Base-by-base conservation (phyloP, 1,284 basidiomycete species). In the Cerrena zonata region DNA sequence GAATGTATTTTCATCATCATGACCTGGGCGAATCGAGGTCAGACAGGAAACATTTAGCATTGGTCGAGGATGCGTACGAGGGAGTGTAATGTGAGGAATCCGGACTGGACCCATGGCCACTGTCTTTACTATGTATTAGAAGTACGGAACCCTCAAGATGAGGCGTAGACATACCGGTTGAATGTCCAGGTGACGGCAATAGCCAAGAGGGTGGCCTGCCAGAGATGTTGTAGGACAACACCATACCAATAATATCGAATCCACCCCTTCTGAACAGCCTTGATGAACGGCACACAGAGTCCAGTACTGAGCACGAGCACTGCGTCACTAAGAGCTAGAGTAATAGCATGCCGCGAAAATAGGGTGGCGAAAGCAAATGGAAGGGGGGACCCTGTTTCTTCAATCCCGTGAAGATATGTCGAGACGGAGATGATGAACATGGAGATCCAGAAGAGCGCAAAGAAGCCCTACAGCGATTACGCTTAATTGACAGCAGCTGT, bases 1-100 rank as follows among this genome's bases (percentile, higher is more conserved):
- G 93, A 96, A 70, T 98, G 94, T 76, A 96, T 82, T 68, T 96
- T 96, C 93, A 96, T 96, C 59, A 95, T 81, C 85, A 95, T 88
- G 51, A 87, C 79, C 80, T 83, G 54, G 11, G 23, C 15, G 27
- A n/a, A 45, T 24, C 52, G n/a, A 43, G 47, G 51, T 15, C 55
- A 15, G 36, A 30, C 18, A 25, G 18, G 19, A 48, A 25, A 1
- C 21, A 15, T 0, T n/a, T 4, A 24, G 25, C 21, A 49, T 43
- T 3, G 11, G 25, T 23, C 21, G 43, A 51, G 50, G 41, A 27
- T 13, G 64, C 78, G 51, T 56, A 84, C 85, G 5, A 96, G 71
- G 12, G 87, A 83, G 66, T 94, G 95, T n/a, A 98, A 71, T 0
- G 93, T 94, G 48, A 98, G 76, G 70, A 94, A 98, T 5, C 94